Percentiles rank a stretch among this genome's conserved stretches.
These are phyloP conservation scores for Xerocomellus amylosporus DNA, from an alignment of 768 basidiomycete genomes.

Conservation along the genomic window DNA sequence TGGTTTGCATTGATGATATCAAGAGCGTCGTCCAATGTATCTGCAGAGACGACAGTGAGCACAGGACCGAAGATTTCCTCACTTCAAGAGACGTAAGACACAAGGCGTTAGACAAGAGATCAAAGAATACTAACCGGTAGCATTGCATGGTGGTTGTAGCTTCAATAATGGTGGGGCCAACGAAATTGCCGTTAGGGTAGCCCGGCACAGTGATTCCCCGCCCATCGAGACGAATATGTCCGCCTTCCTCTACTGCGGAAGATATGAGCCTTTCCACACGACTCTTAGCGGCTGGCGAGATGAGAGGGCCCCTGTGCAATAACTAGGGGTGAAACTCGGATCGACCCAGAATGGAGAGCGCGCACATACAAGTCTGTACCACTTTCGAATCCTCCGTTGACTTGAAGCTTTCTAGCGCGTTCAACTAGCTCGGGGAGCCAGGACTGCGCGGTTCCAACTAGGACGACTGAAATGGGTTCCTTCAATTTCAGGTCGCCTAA, in stretches of 20 bases:
- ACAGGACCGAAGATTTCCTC: conserved; percentile 97
- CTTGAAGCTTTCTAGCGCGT: conserved; percentile 73
- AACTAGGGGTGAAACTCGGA: neutral
- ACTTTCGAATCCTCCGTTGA: conserved; percentile 88
- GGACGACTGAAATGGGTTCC: conserved; percentile 45
- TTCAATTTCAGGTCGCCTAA: neutral
- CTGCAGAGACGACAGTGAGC: conserved; percentile 69
- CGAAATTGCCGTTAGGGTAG: conserved; percentile 89
- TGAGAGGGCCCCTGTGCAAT: conserved; percentile 62
- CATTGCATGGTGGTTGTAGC: conserved; percentile 80
- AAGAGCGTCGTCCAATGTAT: conserved; percentile 87
- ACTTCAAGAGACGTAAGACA: conserved; percentile 37
- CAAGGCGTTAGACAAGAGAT: neutral
- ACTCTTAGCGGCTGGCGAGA: conserved; percentile 77
- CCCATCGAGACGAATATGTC: conserved; percentile 84
- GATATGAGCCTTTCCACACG: conserved; percentile 74
- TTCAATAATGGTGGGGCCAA: conserved; percentile 90
- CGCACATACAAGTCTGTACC: conserved; percentile 70
- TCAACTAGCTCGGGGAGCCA: conserved; percentile 90
- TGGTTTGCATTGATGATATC: conserved; percentile 84
- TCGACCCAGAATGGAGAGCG: neutral
- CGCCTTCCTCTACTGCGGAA: conserved; percentile 77
- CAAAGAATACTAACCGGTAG: conserved; percentile 63
- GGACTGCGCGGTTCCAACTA: conserved; percentile 73
- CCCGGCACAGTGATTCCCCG: conserved; percentile 62